These are phyloP conservation scores for Terfezia claveryi DNA, from an alignment of 495 filamentous ascomycete genomes.

Conservation along the genomic window DNA sequence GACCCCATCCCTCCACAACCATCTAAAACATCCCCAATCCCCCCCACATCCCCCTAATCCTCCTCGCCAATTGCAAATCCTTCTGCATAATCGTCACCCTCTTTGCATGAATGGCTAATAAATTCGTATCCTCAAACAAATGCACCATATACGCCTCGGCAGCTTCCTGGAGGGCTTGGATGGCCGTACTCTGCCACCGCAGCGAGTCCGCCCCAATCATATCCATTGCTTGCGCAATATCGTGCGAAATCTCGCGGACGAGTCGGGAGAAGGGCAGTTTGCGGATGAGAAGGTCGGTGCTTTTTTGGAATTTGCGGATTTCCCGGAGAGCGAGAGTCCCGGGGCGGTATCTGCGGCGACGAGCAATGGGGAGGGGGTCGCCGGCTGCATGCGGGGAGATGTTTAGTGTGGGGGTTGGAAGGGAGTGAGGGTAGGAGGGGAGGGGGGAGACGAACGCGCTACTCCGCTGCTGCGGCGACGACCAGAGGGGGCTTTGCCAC, in stretches of 20 bases:
- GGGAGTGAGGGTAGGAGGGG: no score
- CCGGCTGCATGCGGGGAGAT: slow-evolving; percentile 29
- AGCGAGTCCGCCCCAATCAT: slow-evolving; percentile 35
- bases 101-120: slow-evolving; percentile 90
- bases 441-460: no score
- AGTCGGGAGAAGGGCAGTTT: slow-evolving; percentile 76
- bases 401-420: no score
- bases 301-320: slow-evolving; percentile 65
- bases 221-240: slow-evolving; percentile 20
- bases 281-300: slow-evolving; percentile 53
- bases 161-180: slow-evolving; percentile 76
- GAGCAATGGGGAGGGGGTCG: slow-evolving; percentile 42
- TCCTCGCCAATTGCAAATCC: slow-evolving; percentile 72
- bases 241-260: slow-evolving; percentile 66
- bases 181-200: slow-evolving; percentile 83
- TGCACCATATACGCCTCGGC: slow-evolving; percentile 84
- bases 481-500: no score
- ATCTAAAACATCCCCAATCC: neutral
- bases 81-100: slow-evolving; percentile 95
- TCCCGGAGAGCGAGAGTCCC: slow-evolving; percentile 70
- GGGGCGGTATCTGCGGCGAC: slow-evolving; percentile 52
- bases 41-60: slow-evolving; percentile 36
- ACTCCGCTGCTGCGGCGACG: no score
- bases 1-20: no score
- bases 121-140: slow-evolving; percentile 85